Percentiles rank a stretch among this genome's conserved stretches.
phyloP scores from a whole-genome alignment of 208 protist genomes.

The Trichomonas vaginalis region DNA sequence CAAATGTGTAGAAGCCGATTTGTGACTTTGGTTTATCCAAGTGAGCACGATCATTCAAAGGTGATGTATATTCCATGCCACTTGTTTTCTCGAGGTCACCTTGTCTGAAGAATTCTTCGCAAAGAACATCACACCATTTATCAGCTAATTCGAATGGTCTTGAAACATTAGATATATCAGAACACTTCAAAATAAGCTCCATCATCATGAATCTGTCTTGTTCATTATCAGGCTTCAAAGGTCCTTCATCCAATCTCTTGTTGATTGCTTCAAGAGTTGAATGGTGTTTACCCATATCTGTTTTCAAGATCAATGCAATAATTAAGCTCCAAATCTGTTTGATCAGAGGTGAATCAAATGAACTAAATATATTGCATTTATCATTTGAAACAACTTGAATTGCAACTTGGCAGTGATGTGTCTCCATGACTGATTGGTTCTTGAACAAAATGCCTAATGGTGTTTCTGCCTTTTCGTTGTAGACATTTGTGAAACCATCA shows the following conservation, averaged over 20 bases:
- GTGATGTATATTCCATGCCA: conserved; percentile 10
- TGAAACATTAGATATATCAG: not conserved
- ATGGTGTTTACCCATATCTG: conserved; percentile 44
- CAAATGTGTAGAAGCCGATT: not conserved
- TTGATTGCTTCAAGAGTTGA: not conserved
- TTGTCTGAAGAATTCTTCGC: conserved; percentile 7
- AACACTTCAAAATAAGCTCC: not conserved
- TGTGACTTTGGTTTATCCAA: conserved; percentile 13
- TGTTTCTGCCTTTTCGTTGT: conserved; percentile 65
- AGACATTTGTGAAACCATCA: conserved; percentile 81
- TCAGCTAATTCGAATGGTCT: not conserved
- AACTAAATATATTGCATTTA: conserved; percentile 29
- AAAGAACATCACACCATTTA: not conserved
- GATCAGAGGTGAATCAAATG: conserved; percentile 28
- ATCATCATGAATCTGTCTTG: not conserved
- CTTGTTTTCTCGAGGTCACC: not conserved
- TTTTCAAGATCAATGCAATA: conserved; percentile 38
- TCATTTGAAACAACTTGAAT: conserved; percentile 27
- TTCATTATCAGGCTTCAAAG: not conserved
- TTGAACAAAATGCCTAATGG: conserved; percentile 59
- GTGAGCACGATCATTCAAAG: not conserved
- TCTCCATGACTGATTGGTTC: conserved; percentile 47
- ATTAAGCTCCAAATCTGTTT: conserved; percentile 29
- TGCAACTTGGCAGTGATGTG: conserved; percentile 38
- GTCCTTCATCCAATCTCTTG: not conserved